Percentiles rank a stretch among this genome's conserved stretches.
phyloP scores from a whole-genome alignment of 768 basidiomycete species.

The Auricularia sp. region DNA sequence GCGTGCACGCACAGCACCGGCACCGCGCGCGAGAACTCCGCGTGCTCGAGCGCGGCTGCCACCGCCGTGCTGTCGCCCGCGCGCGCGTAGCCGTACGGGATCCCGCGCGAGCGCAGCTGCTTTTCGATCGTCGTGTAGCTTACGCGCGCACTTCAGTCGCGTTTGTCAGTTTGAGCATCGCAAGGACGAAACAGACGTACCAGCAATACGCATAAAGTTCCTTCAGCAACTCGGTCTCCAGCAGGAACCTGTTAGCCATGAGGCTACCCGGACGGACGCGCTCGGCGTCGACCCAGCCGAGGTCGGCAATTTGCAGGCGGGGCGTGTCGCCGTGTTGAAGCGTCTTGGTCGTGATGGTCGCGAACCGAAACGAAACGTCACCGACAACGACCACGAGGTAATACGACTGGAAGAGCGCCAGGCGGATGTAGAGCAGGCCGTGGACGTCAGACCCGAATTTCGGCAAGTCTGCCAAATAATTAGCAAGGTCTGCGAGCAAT shows the following conservation, averaged over 20 bases:
- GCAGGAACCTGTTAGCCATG: constrained; percentile 35
- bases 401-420: constrained; percentile 66
- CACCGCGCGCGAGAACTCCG: constrained; percentile 64
- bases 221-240: constrained; percentile 63
- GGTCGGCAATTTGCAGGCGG: constrained; percentile 10
- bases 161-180: not conserved
- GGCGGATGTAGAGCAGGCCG: constrained; percentile 63
- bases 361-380: constrained; percentile 70
- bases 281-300: constrained; percentile 13
- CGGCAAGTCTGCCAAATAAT: constrained; percentile 38
- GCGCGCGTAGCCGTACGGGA: constrained; percentile 68
- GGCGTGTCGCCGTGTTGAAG: constrained; percentile 9
- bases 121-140: constrained; percentile 83
- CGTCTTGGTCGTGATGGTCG: constrained; percentile 48
- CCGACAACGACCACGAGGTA: constrained; percentile 80
- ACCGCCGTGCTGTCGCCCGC: constrained; percentile 29
- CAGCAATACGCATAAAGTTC: constrained; percentile 85
- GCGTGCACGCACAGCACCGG: constrained; percentile 80
- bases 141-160: constrained; percentile 59
- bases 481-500: not conserved
- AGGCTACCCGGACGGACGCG: not conserved
- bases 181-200: constrained; percentile 29
- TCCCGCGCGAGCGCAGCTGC: constrained; percentile 73
- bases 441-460: constrained; percentile 61
- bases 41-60: constrained; percentile 30